A percentile compares a stretch with the other conserved stretches of the same genome.
These are phyloP conservation scores for Bipolaris sorokiniana DNA, from an alignment of 2,329 filamentous ascomycete genomes.

Conservation along the genomic window DNA sequence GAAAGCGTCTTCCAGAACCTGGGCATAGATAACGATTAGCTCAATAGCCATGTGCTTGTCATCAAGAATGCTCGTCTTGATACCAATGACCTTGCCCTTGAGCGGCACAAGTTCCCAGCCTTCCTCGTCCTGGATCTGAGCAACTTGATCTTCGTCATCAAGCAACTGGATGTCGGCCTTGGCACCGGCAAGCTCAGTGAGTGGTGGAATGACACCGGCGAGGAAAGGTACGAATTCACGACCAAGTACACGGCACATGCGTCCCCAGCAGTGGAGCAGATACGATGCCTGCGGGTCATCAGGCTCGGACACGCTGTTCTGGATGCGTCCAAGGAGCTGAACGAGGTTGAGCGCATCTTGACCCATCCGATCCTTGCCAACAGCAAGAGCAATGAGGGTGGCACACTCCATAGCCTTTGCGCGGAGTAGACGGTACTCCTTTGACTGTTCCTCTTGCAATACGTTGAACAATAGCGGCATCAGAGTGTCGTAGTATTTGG, in stretches of 20 bases:
- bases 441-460: slow-evolving; percentile 85
- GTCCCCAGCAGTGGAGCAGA: slow-evolving; percentile 97
- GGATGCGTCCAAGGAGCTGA: slow-evolving; percentile 84
- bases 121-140: slow-evolving; percentile 90
- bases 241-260: slow-evolving; percentile 95
- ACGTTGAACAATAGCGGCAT: slow-evolving; percentile 96
- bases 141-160: slow-evolving; percentile 92
- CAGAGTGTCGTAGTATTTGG: slow-evolving; percentile 91
- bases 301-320: slow-evolving; percentile 78
- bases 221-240: slow-evolving; percentile 92
- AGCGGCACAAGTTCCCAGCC: slow-evolving; percentile 97
- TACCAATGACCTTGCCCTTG: slow-evolving; percentile 97
- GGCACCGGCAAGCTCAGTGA: slow-evolving; percentile 87
- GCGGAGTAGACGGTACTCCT: slow-evolving; percentile 87
- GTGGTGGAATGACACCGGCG: slow-evolving; percentile 89
- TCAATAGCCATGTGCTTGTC: slow-evolving; percentile 99
- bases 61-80: slow-evolving; percentile 94
- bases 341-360: slow-evolving; percentile 86
- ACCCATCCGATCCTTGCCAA: slow-evolving; percentile 91
- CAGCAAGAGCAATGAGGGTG: slow-evolving; percentile 91
- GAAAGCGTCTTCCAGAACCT: slow-evolving; percentile 91
- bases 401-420: slow-evolving; percentile 99
- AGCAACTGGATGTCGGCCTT: slow-evolving; percentile 97
- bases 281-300: slow-evolving; percentile 98
- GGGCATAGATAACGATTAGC: slow-evolving; percentile 94